phyloP scores from a whole-genome alignment of 768 basidiomycete genomes.

The Trichaptum fuscoviolaceum region DNA sequence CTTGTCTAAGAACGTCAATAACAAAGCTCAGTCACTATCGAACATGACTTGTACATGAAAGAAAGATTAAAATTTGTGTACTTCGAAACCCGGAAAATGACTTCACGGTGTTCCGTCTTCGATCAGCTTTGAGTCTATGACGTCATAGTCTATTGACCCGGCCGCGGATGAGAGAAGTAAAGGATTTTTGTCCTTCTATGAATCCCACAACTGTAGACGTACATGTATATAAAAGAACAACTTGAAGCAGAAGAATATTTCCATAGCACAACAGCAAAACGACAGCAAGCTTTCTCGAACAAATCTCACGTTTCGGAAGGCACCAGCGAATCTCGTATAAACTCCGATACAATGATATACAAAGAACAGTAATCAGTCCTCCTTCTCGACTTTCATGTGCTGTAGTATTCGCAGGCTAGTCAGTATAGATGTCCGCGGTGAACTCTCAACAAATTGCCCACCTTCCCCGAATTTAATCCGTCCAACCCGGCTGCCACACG shows the following conservation, averaged over 20 bases:
- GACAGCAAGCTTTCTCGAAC: background rate
- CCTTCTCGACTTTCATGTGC: constrained; percentile 1
- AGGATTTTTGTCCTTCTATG: background rate
- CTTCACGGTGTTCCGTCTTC: background rate
- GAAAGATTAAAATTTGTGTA: background rate
- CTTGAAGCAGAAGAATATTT: background rate
- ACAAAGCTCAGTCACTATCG: too few relatives aligned
- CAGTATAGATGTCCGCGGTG: background rate
- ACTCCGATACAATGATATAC: background rate
- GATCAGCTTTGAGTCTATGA: background rate
- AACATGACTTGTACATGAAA: too few relatives aligned
- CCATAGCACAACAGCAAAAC: background rate
- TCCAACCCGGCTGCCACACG: constrained; percentile 69
- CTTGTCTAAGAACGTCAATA: too few relatives aligned
- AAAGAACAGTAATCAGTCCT: background rate
- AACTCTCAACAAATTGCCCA: constrained; percentile 12
- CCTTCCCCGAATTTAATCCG: constrained; percentile 33
- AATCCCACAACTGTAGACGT: background rate
- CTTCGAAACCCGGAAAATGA: background rate
- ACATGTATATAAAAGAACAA: background rate
- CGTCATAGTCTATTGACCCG: background rate
- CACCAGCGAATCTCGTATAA: background rate
- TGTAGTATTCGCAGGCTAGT: background rate
- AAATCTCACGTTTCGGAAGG: background rate
- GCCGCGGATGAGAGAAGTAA: background rate